Conservation (phyloP, 1,139 yeast genomes). For the Geotrichum histeridarum region DNA sequence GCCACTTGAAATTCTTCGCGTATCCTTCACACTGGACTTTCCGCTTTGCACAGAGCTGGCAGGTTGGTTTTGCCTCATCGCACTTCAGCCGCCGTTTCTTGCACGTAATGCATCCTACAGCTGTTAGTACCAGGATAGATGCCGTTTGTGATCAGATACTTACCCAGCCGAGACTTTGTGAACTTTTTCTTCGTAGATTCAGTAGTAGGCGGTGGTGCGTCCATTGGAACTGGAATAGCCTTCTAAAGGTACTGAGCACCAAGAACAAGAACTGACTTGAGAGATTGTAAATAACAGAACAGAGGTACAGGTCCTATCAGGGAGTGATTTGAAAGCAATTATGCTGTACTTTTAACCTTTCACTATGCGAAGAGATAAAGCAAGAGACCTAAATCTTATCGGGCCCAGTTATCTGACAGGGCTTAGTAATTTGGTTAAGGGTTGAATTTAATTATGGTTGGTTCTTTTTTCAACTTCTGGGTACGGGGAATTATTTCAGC, state of each 20-base stretch:
- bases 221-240: background rate
- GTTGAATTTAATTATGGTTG: too few species aligned
- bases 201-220: background rate
- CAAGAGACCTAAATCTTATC: too few species aligned
- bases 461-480: background rate
- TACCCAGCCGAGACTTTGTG: slow-evolving; percentile 18
- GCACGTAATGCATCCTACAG: slow-evolving; percentile 50
- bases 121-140: background rate
- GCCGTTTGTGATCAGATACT: background rate
- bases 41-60: slow-evolving; percentile 42
- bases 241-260: background rate
- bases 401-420: background rate
- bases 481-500: background rate
- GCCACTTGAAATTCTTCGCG: slow-evolving; percentile 60
- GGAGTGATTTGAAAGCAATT: too few species aligned
- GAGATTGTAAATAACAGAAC: too few species aligned
- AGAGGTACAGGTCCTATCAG: too few species aligned
- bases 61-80: slow-evolving; percentile 53
- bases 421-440: background rate
- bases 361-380: too few species aligned
- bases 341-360: too few species aligned
- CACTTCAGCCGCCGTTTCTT: slow-evolving; percentile 54
- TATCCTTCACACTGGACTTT: slow-evolving; percentile 57
- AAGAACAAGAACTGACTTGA: background rate
- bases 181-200: slow-evolving; percentile 9